phyloP scores from a whole-genome alignment of 306 rosid species.

The Argentina anserina region DNA sequence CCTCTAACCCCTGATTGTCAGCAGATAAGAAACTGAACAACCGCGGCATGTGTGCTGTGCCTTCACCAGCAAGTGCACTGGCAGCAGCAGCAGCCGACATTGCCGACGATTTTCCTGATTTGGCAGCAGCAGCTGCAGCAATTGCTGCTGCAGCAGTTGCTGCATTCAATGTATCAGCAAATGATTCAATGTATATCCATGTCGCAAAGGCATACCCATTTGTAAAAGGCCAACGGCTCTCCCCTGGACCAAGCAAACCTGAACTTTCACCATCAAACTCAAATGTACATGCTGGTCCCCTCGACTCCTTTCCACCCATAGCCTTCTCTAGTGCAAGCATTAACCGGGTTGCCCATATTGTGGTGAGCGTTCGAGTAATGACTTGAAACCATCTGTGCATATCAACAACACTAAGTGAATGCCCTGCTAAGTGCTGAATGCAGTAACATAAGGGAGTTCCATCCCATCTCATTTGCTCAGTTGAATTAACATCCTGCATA shows the following conservation, averaged over 20 bases:
- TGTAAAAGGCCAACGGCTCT: slow-evolving; percentile 93
- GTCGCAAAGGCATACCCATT: slow-evolving; percentile 97
- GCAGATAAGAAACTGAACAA: slow-evolving; percentile 90
- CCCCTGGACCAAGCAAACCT: slow-evolving; percentile 97
- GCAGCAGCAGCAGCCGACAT: slow-evolving; percentile 99
- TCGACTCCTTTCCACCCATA: slow-evolving; percentile 83
- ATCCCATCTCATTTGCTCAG: slow-evolving; percentile 77
- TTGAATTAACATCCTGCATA: slow-evolving; percentile 55
- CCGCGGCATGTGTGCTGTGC: slow-evolving; percentile 96
- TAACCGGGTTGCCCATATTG: slow-evolving; percentile 72
- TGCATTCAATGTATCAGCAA: slow-evolving; percentile 88
- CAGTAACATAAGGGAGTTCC: slow-evolving; percentile 90
- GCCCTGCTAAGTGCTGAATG: slow-evolving; percentile 91
- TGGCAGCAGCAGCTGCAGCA: slow-evolving; percentile 96
- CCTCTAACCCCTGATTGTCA: slow-evolving; percentile 97
- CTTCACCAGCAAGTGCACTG: slow-evolving; percentile 99
- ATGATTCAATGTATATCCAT: slow-evolving; percentile 97
- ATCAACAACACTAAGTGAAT: slow-evolving; percentile 78
- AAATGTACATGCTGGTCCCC: slow-evolving; percentile 84
- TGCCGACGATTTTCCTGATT: slow-evolving; percentile 94
- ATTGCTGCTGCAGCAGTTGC: slow-evolving; percentile 99
- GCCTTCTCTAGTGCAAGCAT: slow-evolving; percentile 90
- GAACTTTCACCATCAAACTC: slow-evolving; percentile 99
- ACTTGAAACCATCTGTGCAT: slow-evolving; percentile 82
- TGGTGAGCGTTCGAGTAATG: slow-evolving; percentile 66